phyloP scores from a whole-genome alignment of 2,329 filamentous ascomycete species.

The Aureobasidium sp. region DNA sequence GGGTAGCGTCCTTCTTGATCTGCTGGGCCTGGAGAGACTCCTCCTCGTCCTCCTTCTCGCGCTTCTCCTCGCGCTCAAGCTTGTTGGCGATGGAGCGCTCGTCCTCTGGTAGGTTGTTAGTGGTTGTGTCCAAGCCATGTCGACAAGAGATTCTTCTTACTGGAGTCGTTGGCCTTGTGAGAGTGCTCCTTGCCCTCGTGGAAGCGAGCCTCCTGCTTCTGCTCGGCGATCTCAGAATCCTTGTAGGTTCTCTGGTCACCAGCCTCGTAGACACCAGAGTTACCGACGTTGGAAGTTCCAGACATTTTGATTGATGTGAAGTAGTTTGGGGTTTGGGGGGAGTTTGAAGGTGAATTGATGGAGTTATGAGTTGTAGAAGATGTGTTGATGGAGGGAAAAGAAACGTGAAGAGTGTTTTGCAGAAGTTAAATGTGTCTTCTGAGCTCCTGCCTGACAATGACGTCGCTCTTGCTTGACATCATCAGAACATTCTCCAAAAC shows the following conservation, averaged over 20 bases:
- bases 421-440: slow-evolving; percentile 11
- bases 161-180: slow-evolving; percentile 64
- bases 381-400: slow-evolving; percentile 9
- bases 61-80: slow-evolving; percentile 55
- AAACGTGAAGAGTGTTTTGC: slow-evolving; percentile 10
- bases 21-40: slow-evolving; percentile 31
- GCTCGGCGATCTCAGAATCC: slow-evolving; percentile 44
- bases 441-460: neutral
- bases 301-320: slow-evolving; percentile 36
- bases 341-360: slow-evolving; percentile 5
- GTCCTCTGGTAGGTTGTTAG: slow-evolving; percentile 50
- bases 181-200: slow-evolving; percentile 66
- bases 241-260: slow-evolving; percentile 58
- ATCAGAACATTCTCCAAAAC: slow-evolving; percentile 3
- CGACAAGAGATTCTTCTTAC: slow-evolving; percentile 40
- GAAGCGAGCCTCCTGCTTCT: slow-evolving; percentile 52
- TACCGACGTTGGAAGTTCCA: slow-evolving; percentile 57
- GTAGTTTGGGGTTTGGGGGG: neutral
- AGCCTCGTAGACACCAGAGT: slow-evolving; percentile 60
- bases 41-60: slow-evolving; percentile 38
- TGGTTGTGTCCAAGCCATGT: neutral
- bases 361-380: slow-evolving; percentile 10
- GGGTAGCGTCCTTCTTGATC: slow-evolving; percentile 54
- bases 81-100: slow-evolving; percentile 66
- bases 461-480: neutral